phyloP scores from a whole-genome alignment of 768 basidiomycete species.

The Serendipita sp. region DNA sequence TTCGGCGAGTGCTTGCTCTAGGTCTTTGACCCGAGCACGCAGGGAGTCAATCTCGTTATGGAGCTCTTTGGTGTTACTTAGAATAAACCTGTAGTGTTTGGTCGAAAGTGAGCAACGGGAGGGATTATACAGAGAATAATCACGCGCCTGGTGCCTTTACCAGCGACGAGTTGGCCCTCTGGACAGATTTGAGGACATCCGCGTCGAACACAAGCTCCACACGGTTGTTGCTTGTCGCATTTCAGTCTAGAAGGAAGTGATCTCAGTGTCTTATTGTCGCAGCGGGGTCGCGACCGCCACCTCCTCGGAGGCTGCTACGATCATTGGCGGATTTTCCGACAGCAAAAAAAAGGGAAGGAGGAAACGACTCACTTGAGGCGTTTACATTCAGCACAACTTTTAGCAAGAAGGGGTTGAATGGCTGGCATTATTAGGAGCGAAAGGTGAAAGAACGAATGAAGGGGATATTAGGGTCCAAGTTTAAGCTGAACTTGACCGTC shows the following conservation, averaged over 20 bases:
- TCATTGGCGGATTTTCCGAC: neutral
- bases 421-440: neutral
- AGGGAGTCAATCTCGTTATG: neutral
- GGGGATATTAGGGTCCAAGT: too few relatives aligned
- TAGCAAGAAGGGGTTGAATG: neutral
- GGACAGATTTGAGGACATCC: conserved; percentile 5
- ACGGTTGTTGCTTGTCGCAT: conserved; percentile 3
- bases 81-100: neutral
- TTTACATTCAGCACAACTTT: neutral
- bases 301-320: neutral
- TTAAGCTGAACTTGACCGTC: too few relatives aligned
- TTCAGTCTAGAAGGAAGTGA: neutral
- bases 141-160: neutral
- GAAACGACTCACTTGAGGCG: neutral
- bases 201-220: neutral
- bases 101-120: neutral
- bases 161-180: conserved; percentile 5
- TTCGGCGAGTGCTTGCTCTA: neutral
- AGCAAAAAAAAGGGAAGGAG: neutral
- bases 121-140: neutral
- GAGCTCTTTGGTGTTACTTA: conserved; percentile 4
- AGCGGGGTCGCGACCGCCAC: neutral
- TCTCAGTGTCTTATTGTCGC: too few relatives aligned
- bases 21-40: neutral
- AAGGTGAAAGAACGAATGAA: too few relatives aligned